Evolutionary conservation across 108 stramenopile genomes (phyloP).

Genomic region (Nitzschia palea): DNA sequence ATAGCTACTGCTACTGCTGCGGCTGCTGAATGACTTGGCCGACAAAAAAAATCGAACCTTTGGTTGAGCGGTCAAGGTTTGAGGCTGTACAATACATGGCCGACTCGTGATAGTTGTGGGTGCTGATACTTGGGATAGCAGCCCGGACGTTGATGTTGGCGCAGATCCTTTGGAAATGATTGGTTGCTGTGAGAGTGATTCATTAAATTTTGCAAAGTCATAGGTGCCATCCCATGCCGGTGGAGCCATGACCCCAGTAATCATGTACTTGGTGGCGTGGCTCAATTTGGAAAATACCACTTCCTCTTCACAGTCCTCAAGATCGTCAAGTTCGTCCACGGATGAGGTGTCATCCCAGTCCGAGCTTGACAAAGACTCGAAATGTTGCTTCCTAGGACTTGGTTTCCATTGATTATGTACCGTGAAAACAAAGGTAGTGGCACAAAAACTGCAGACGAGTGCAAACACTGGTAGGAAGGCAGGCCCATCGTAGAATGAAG

Average conservation of each 20-base stretch:
- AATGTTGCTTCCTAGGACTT: background rate
- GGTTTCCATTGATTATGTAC: too few species aligned
- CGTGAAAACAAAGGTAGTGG: background rate
- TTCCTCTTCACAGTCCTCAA: background rate
- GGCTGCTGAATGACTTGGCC: too few species aligned
- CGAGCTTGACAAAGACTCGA: background rate
- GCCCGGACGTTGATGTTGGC: too few species aligned
- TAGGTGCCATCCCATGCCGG: too few species aligned
- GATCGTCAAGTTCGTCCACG: background rate
- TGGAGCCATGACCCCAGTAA: too few species aligned
- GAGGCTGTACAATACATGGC: background rate
- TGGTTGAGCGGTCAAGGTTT: background rate
- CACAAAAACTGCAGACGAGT: background rate
- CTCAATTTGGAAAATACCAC: background rate
- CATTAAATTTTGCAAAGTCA: too few species aligned
- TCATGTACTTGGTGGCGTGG: too few species aligned
- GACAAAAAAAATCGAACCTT: background rate
- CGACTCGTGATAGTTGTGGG: too few species aligned
- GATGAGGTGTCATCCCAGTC: background rate
- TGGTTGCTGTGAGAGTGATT: too few species aligned
- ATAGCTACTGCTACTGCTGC: too few species aligned
- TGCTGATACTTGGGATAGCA: too few species aligned
- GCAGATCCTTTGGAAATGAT: too few species aligned
- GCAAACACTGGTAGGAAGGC: background rate
- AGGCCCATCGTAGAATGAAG: background rate